Conservation (phyloP, 2,329 filamentous ascomycete genomes). For the Colletotrichum zoysiae region DNA sequence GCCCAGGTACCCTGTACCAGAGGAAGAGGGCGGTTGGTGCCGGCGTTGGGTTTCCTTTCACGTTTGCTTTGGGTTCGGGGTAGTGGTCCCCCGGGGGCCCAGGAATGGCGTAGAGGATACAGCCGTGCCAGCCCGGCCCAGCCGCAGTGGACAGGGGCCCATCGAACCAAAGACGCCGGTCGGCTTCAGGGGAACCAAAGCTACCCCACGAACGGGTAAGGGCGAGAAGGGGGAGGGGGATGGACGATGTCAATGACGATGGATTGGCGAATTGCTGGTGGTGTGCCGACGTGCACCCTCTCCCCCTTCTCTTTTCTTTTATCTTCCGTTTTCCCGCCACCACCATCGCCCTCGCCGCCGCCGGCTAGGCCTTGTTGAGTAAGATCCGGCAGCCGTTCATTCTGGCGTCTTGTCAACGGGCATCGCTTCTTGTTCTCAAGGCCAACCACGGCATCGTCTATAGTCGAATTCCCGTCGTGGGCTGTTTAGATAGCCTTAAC, state of each 20-base stretch:
- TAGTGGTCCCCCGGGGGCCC: not conserved
- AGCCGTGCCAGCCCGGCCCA: conserved; percentile 13
- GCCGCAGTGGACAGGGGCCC: conserved; percentile 33
- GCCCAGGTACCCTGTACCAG: conserved; percentile 27
- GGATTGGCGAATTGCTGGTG: conserved; percentile 36
- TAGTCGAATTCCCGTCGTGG: conserved; percentile 10
- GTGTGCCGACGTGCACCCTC: conserved; percentile 17
- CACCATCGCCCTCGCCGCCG: conserved; percentile 1
- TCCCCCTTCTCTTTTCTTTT: conserved; percentile 5
- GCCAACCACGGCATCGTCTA: conserved; percentile 10
- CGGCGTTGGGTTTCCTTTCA: conserved; percentile 6
- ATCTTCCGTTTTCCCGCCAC: conserved; percentile 18
- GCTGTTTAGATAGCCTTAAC: not conserved
- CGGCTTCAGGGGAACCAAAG: conserved; percentile 36
- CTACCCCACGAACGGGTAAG: not conserved
- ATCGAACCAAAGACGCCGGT: conserved; percentile 24
- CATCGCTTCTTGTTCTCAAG: conserved; percentile 19
- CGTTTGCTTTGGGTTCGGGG: not conserved
- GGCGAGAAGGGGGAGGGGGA: not conserved
- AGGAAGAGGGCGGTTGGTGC: not conserved
- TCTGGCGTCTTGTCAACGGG: conserved; percentile 23
- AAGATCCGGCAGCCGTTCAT: conserved; percentile 3
- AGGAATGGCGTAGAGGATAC: conserved; percentile 16
- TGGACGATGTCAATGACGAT: conserved; percentile 28
- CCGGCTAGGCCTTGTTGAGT: conserved; percentile 31